These are phyloP conservation scores for Penicillium digitatum DNA, from an alignment of 2,329 filamentous ascomycete genomes.

Conservation along the genomic window DNA sequence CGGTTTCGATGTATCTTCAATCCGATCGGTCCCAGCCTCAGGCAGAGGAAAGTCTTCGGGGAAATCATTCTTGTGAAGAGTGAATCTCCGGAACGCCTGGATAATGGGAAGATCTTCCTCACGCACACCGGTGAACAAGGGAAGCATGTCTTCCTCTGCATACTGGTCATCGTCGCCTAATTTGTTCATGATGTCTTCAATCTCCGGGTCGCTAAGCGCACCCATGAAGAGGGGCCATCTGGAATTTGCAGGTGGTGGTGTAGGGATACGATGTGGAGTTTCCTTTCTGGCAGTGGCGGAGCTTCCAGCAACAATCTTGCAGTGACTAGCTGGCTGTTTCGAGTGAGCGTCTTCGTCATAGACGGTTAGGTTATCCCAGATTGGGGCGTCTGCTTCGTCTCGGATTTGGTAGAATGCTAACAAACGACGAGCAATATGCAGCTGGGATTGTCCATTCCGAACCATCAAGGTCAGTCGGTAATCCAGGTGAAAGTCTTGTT, in stretches of 20 bases:
- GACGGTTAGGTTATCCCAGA: not conserved
- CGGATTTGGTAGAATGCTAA: conserved; percentile 2
- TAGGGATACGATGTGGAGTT: not conserved
- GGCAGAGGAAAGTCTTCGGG: not conserved
- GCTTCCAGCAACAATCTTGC: not conserved
- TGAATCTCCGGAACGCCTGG: not conserved
- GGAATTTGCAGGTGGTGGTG: not conserved
- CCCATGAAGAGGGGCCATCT: conserved; percentile 3
- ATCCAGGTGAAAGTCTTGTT: conserved; percentile 2
- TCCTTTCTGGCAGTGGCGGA: not conserved
- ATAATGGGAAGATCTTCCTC: not conserved
- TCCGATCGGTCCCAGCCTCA: not conserved
- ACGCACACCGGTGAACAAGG: not conserved
- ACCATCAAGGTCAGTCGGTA: conserved; percentile 2
- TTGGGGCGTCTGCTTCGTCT: not conserved
- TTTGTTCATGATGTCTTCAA: not conserved
- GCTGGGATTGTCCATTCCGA: not conserved
- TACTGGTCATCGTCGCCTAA: not conserved
- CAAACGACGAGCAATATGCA: not conserved
- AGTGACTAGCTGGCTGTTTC: no score
- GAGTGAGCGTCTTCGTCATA: not conserved
- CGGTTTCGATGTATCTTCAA: not conserved
- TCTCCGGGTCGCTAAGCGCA: not conserved
- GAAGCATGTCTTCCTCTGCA: not conserved
- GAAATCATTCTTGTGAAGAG: not conserved